Conservation (phyloP, 164 flowering plant genomes). For the Litsea cubeba region DNA sequence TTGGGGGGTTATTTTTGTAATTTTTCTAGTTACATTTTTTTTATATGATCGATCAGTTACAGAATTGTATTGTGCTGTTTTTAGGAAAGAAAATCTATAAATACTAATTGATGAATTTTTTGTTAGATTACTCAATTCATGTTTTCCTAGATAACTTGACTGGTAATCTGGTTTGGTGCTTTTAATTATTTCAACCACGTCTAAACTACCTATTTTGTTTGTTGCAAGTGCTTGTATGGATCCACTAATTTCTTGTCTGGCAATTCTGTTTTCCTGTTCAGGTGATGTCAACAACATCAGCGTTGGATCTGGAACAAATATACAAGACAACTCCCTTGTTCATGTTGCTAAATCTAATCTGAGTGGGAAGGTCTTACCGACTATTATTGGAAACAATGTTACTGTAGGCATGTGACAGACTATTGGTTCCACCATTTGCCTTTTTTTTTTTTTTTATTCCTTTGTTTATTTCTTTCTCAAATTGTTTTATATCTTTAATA, state of each 20-base stretch:
- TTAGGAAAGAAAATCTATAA: too few species aligned
- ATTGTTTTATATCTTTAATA: not conserved
- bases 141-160: not conserved
- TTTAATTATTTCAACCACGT: not conserved
- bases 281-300: conserved; percentile 87
- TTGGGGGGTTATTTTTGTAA: not conserved
- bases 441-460: not conserved
- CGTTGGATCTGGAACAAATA: conserved; percentile 81
- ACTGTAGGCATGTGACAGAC: conserved; percentile 62
- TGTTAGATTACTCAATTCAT: not conserved
- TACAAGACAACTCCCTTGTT: conserved; percentile 89
- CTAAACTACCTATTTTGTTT: not conserved
- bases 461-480: not conserved
- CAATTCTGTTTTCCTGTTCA: conserved; percentile 10
- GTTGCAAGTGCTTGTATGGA: not conserved
- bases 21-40: not conserved
- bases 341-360: conserved; percentile 90
- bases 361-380: conserved; percentile 85
- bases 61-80: too few species aligned
- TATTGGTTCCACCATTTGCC: not conserved
- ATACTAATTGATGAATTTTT: too few species aligned
- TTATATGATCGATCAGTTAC: not conserved
- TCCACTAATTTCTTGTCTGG: conserved; percentile 1
- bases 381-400: conserved; percentile 82
- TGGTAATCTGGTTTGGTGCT: not conserved